Evolutionary conservation across 495 filamentous ascomycete genomes (phyloP).

Genomic region (Choiromyces venosus): DNA sequence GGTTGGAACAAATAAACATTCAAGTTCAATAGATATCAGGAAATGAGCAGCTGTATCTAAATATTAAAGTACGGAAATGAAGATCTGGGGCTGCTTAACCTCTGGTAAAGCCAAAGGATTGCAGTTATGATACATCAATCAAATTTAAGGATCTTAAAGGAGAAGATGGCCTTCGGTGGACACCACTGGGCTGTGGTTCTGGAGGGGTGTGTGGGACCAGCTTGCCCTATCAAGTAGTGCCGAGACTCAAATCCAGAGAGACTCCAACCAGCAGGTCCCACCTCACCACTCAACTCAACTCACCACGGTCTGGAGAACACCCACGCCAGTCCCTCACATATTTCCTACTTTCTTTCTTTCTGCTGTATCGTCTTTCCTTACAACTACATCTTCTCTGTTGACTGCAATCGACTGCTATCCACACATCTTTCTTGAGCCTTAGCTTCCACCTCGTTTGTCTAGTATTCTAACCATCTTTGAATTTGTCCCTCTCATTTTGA

Average conservation of each 20-base stretch:
- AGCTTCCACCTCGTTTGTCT: constrained; percentile 1
- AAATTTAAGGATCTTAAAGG: neutral
- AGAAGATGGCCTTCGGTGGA: neutral
- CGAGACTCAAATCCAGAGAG: constrained; percentile 30
- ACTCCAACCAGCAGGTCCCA: constrained; percentile 38
- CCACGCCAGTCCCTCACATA: neutral
- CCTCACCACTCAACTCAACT: constrained; percentile 21
- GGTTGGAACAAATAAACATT: neutral
- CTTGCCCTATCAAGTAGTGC: constrained; percentile 38
- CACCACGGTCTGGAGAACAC: neutral
- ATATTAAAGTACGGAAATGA: neutral
- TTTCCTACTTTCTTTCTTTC: neutral
- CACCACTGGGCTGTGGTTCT: neutral
- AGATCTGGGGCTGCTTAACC: neutral
- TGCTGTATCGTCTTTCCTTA: neutral
- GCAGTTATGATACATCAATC: neutral
- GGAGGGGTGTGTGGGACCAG: constrained; percentile 34
- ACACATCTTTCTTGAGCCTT: neutral
- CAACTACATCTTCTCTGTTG: neutral
- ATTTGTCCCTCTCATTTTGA: neutral
- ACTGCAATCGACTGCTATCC: neutral
- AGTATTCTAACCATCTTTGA: neutral
- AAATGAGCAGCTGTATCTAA: neutral
- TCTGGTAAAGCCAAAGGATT: neutral
- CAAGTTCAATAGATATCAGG: neutral